Base-by-base conservation (phyloP, 805 yeast genomes). In the Yamadazyma phyllophila region DNA sequence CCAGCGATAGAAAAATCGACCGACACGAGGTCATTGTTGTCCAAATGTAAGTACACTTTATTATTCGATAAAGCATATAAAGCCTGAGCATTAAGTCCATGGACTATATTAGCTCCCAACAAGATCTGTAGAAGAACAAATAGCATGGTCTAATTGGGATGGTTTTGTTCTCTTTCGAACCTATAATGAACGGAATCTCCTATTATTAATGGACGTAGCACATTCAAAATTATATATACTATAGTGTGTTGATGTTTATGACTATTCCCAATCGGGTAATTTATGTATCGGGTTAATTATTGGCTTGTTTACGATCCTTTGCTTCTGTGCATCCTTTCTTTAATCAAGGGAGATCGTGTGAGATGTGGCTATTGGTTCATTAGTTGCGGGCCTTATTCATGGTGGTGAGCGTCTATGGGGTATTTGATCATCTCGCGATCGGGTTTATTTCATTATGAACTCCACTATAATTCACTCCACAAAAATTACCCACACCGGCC, bases 1-100 rank as follows among this genome's bases (percentile, higher is more conserved):
- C 73, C 74, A 20, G 64, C 48, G 9, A 69, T 56, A 10, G 69
- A 63, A 46, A 71, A 67, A 47, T 69, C 62, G 26, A 71, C 49
- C 2, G 61, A 49, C 8, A 71, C 61, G 36, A 71, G 53, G 31
- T 69, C 72, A 47, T 70, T 64, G 47, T 69, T 67, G 13, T 55
- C 54, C 26, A 71, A 56, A 44, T 64, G 70, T 26, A 70, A 46
- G 48, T 68, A 71, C 8, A 67, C 54, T 44, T 56, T 58, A 2
- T 71, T 73, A 10, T 60, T 58, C 8, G 57, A 50, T 33, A 64
- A 64, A 8, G 69, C 58, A 47, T 71, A 71, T 26, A 69, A 52
- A 2, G 76, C 63, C 27, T 41, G 39, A 13, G 44, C 24, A 15
- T 41, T 33, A 10, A 36, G 26, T 8, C 35, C 40, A 9, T 14